phyloP scores from a whole-genome alignment of 257 asterid genomes.

The Ilex aquifolium region DNA sequence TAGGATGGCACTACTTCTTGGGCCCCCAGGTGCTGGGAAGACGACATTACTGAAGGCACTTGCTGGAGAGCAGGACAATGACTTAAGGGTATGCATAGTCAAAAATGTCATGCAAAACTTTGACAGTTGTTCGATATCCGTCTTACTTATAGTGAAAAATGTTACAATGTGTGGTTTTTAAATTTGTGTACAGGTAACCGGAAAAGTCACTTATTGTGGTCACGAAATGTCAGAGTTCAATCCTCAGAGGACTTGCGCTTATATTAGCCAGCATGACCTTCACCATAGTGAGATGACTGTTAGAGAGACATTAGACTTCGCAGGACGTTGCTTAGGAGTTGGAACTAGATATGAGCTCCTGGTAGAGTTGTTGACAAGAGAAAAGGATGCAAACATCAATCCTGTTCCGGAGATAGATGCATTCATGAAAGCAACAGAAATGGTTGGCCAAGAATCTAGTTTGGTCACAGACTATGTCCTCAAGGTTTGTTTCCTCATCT shows the following conservation, averaged over 20 bases:
- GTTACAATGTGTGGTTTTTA: too few relatives aligned
- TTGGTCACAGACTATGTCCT: constrained; percentile 4
- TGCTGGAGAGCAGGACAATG: constrained; percentile 65
- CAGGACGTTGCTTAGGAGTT: constrained; percentile 4
- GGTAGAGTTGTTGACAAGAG: background rate
- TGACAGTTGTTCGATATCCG: too few relatives aligned
- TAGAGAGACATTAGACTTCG: constrained; percentile 1
- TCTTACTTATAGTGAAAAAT: too few relatives aligned
- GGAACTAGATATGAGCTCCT: constrained; percentile 2
- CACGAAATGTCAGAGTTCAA: constrained; percentile 1
- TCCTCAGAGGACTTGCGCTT: constrained; percentile 2
- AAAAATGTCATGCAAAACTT: background rate
- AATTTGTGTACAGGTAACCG: background rate
- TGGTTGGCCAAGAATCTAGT: constrained; percentile 1
- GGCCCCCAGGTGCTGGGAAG: constrained; percentile 95
- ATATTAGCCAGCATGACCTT: constrained; percentile 4
- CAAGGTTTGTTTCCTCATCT: background rate
- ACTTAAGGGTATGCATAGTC: constrained; percentile 31
- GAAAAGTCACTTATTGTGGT: constrained; percentile 1
- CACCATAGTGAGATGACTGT: constrained; percentile 1
- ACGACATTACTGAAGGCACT: constrained; percentile 79
- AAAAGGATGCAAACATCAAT: background rate
- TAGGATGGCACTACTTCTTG: constrained; percentile 93
- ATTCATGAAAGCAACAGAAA: background rate
- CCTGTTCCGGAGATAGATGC: constrained; percentile 1